Base-by-base conservation (phyloP, 352 stramenopile species). In the Pythium scleroteichum region DNA sequence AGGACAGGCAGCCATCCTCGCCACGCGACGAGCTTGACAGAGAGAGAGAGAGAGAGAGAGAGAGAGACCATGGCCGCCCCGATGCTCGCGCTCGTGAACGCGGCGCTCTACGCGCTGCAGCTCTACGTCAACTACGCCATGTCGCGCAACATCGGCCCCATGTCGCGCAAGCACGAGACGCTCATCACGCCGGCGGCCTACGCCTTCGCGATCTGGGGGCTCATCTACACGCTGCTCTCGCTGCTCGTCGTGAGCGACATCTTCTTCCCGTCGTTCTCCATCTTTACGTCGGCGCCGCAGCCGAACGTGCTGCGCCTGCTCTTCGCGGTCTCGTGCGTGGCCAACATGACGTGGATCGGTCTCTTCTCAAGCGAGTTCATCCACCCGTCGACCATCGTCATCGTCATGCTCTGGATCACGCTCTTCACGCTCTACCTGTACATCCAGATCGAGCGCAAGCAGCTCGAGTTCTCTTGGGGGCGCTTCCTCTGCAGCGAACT, bases 171-270 rank as follows among this genome's bases (percentile, higher is more conserved):
- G 56, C 79, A 92, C 46, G 77, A 89, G 62, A 90, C 82, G 64
- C 72, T 92, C 44, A 82, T 94, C 68, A 94, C 84, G 49, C 84
- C 84, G 13, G 78, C 82, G 41, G 72, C 75, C 41, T 87, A 84
- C 70, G 80, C 80, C 38, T 94, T 94, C 64, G 69, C 79, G 35
- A 92, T 94, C 69, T 94, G 84, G 82, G 73, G 82, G 1, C 54
- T 94, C 45, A 94, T 94, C 70, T 92, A 94, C 72, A 59, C 65
- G 46, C 65, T 82, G 71, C 68, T 94, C 61, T 67, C 72, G 17
- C 59, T 81, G 7, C 75, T 75, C 9, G 61, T 68, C n/a, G 53
- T 68, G 5, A 52, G 53, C 27, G 61, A 68, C 32, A 4, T 68
- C 26, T 63, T 68, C 51, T 85, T 69, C 61, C 70, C 84, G 26